Base-by-base conservation (phyloP, 768 basidiomycete genomes). In the Vishniacozyma victoriae region DNA sequence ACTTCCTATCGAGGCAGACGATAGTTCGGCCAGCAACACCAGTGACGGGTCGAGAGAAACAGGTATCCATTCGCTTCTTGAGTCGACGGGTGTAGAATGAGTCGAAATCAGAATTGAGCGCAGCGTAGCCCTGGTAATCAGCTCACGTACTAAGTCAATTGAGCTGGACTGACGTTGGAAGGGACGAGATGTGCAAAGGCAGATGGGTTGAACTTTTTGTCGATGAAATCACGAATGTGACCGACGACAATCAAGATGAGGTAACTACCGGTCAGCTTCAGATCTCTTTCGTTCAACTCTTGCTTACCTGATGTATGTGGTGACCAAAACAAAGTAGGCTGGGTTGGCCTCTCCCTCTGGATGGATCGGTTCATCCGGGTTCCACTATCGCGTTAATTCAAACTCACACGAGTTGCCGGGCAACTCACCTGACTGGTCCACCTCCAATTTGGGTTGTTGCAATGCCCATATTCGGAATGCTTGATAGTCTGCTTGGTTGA, bases 11-110 rank as follows among this genome's bases (percentile, higher is more conserved):
- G 41, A 89, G 79, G 48, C 86, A 78, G 36, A 82, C 72, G 64
- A 95, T 87, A 20, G 92, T 92, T 40, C 95, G 88, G 4, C 92
- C 93, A 3, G 95, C 88, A 24, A 97, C 93, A 26, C 90, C 89
- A 0, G 93, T 95, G 44, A 87, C 81, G 14, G 93, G 93, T 49
- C 87, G 82, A 1, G 84, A 81, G 75, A 96, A 97, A 67, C 90
- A 93, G 67, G 96, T 91, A 62, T 95, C 91, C 75, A 97, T 84
- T 46, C 93, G 88, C 11, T 79, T 77, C 71, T 97, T 97, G 57
- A 97, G 80, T 3, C 92, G 85, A 42, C 93, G 88, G 51, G 92
- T 93, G 78, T 97, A 97, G 76, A 97, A 99, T 5, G 95, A 97
- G 72, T 97, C 93, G 59, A 97, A 97, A 71, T 97, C 95, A 7